These are phyloP conservation scores for Hylodesmum podocarpum DNA, from an alignment of 306 rosid species.

Conservation along the genomic window DNA sequence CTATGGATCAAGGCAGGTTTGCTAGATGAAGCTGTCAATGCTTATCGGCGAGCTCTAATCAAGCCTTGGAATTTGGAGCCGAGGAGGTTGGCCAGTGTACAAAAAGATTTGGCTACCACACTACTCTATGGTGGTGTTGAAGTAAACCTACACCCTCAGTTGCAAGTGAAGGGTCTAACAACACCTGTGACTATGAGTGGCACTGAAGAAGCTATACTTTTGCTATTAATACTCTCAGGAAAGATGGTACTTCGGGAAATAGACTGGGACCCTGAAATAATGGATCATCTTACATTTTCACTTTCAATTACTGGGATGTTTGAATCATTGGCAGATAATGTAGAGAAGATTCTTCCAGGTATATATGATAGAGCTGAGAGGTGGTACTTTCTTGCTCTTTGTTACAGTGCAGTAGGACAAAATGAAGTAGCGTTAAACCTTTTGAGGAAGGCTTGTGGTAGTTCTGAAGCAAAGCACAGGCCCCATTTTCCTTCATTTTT, in stretches of 20 bases:
- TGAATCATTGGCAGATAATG: constrained; percentile 66
- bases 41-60: constrained; percentile 63
- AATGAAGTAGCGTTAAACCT: constrained; percentile 72
- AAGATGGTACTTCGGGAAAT: constrained; percentile 58
- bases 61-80: constrained; percentile 91
- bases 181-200: constrained; percentile 54
- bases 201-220: constrained; percentile 76
- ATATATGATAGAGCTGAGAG: constrained; percentile 62
- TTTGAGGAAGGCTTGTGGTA: constrained; percentile 70
- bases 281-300: constrained; percentile 79
- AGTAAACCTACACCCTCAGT: constrained; percentile 56
- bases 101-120: constrained; percentile 71
- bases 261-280: constrained; percentile 75
- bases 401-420: constrained; percentile 75
- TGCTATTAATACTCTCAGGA: constrained; percentile 66
- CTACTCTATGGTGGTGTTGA: constrained; percentile 85
- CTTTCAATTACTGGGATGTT: constrained; percentile 71
- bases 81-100: constrained; percentile 55
- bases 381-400: constrained; percentile 93
- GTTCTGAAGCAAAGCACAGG: constrained; percentile 61
- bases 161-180: constrained; percentile 54
- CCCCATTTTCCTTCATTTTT: constrained; percentile 68
- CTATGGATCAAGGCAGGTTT: constrained; percentile 72
- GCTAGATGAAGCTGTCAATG: constrained; percentile 74
- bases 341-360: constrained; percentile 84